Evolutionary conservation across 2,329 filamentous ascomycete species (phyloP).

Genomic region (Colletotrichum tamarilloi): DNA sequence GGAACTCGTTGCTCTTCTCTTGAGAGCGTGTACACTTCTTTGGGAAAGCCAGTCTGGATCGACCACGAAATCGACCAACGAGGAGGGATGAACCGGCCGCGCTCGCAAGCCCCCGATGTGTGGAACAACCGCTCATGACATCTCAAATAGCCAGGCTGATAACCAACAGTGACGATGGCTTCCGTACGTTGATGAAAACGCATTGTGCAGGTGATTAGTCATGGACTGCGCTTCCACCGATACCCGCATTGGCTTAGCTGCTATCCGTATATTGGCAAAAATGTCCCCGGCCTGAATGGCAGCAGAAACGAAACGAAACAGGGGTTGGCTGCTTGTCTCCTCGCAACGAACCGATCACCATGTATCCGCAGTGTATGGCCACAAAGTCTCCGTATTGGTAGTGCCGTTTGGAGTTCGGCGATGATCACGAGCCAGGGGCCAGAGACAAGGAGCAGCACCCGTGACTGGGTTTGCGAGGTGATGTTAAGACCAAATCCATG

Average conservation of each 20-base stretch:
- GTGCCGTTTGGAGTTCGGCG: background rate
- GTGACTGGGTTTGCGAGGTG: background rate
- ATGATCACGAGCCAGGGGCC: background rate
- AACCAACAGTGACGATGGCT: constrained; percentile 1
- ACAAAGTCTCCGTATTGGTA: background rate
- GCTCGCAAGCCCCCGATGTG: constrained; percentile 11
- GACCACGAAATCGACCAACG: constrained; percentile 11
- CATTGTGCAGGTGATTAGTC: background rate
- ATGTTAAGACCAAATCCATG: background rate
- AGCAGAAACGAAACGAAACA: constrained; percentile 20
- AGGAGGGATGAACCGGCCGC: constrained; percentile 10
- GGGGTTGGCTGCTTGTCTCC: background rate
- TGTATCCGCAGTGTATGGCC: background rate
- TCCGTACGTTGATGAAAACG: background rate
- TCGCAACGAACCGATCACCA: background rate
- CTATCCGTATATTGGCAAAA: background rate
- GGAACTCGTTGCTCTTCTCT: background rate
- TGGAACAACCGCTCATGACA: background rate
- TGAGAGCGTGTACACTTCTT: constrained; percentile 2
- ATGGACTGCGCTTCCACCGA: background rate
- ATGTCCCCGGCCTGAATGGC: background rate
- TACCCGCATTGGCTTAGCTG: background rate
- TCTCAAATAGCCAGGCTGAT: background rate
- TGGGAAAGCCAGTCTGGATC: constrained; percentile 15
- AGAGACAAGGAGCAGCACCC: background rate